Evolutionary conservation across 495 filamentous ascomycete species (phyloP), one percentile per base, ranked within the genome.

Genomic region (Cairneyella variabilis): DNA sequence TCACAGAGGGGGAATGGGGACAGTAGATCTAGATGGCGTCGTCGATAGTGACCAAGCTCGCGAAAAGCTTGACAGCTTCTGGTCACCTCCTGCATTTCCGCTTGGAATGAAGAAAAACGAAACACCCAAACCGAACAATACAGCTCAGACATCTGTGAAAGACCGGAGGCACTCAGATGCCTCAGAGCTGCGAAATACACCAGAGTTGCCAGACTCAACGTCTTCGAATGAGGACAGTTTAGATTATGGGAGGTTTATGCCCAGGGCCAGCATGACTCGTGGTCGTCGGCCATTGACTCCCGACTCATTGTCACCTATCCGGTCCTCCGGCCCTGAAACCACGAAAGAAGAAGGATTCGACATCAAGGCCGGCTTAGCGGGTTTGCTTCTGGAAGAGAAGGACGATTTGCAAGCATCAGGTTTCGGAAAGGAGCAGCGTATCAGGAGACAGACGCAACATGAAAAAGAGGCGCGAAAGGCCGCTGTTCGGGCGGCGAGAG

Each of bases 151-250:
- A n/a, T n/a, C n/a, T n/a, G n/a, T n/a, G n/a, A n/a, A n/a, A n/a
- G n/a, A n/a, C n/a, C n/a, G 53, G 22, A 36, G 41, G 37, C 48
- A 56, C 22, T 56, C 48, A 4, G 43, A 53, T 40, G 9, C 49
- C 4, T 53, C 37, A 25, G 5, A 22, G 22, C 47, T 39, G 5
- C 25, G 30, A 34, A 22, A 16, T 4, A 10, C 49, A 12, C 36
- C 34, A 26, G 27, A 25, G 12, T 38, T 26, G 25, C 25, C n/a
- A 11, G 26, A 21, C 3, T 37, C 51, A 37, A 11, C n/a, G n/a
- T 23, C 48, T 2, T 22, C 26, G 30, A n/a, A 41, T 20, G 23
- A 23, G 9, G 18, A 20, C 16, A 44, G 23, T 2, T 23, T n/a
- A n/a, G n/a, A n/a, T n/a, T n/a, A n/a, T n/a, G n/a, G n/a, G n/a